Evolutionary conservation across 805 yeast species (phyloP).

Genomic region (Danielozyma ontarioensis): DNA sequence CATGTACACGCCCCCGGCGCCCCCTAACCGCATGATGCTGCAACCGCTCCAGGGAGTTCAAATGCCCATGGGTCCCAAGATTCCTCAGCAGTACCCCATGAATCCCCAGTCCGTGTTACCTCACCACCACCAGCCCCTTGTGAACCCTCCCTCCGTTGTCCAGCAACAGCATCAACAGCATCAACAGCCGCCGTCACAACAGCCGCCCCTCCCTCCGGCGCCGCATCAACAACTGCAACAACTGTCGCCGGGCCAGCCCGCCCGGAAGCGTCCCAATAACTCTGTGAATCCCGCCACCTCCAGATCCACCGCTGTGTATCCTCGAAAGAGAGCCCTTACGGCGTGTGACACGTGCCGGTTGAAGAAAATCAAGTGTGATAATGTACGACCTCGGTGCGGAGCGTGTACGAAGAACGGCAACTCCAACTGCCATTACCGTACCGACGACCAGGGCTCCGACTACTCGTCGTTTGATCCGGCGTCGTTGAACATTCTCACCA

Average conservation of each 20-base stretch:
- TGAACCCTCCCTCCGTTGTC: not conserved
- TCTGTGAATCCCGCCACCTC: slow-evolving; percentile 3
- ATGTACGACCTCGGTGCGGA: slow-evolving; percentile 25
- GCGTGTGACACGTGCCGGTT: slow-evolving; percentile 35
- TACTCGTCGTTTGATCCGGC: slow-evolving; percentile 19
- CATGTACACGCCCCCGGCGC: not conserved
- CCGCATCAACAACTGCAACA: slow-evolving; percentile 7
- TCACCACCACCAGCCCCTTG: not conserved
- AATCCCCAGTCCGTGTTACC: not conserved
- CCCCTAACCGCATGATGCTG: not conserved
- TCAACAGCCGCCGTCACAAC: slow-evolving; percentile 4
- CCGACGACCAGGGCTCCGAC: slow-evolving; percentile 20
- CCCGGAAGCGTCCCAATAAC: not conserved
- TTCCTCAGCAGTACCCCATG: not conserved
- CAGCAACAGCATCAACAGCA: slow-evolving; percentile 2
- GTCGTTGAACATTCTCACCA: slow-evolving; percentile 19
- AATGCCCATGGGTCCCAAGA: too few relatives aligned
- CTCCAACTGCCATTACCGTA: slow-evolving; percentile 22
- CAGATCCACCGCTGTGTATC: slow-evolving; percentile 4
- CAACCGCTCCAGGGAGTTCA: not conserved
- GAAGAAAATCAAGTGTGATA: slow-evolving; percentile 35
- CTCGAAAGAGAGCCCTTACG: slow-evolving; percentile 29
- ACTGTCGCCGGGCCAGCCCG: slow-evolving; percentile 3
- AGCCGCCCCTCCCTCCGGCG: slow-evolving; percentile 3
- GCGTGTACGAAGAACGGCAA: slow-evolving; percentile 25